Conservation (phyloP, 768 basidiomycete species). For the Cyathus striatus region DNA sequence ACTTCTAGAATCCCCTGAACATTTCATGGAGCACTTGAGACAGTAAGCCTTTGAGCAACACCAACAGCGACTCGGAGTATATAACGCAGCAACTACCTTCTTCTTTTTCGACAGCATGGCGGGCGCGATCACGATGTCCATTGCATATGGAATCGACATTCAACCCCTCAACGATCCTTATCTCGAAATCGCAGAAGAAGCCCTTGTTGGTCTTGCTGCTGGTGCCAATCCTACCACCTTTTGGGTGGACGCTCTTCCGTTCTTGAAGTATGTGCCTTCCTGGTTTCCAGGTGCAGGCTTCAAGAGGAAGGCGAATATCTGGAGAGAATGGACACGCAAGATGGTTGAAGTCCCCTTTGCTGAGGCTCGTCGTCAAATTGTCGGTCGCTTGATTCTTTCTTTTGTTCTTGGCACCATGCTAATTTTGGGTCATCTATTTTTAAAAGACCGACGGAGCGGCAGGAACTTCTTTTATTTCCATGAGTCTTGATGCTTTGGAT, state of each 20-base stretch:
- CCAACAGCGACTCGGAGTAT: background rate
- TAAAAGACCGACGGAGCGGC: slow-evolving; percentile 12
- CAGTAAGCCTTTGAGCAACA: background rate
- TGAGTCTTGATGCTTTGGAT: slow-evolving; percentile 10
- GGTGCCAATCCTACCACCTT: slow-evolving; percentile 38
- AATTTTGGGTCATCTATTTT: background rate
- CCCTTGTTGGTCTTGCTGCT: slow-evolving; percentile 35
- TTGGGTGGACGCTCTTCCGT: slow-evolving; percentile 39
- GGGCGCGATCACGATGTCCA: slow-evolving; percentile 2
- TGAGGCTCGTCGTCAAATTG: background rate
- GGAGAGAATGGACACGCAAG: slow-evolving; percentile 3
- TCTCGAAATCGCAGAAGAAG: slow-evolving; percentile 37
- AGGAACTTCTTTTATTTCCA: slow-evolving; percentile 10
- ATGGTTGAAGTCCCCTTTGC: slow-evolving; percentile 3
- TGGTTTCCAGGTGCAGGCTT: slow-evolving; percentile 7
- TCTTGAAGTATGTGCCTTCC: slow-evolving; percentile 10
- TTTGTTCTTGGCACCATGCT: background rate
- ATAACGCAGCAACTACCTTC: background rate
- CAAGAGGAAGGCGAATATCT: slow-evolving; percentile 7
- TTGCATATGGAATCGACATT: slow-evolving; percentile 33
- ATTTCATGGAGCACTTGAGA: slow-evolving; percentile 3
- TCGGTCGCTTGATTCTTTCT: background rate
- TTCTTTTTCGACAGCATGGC: slow-evolving; percentile 2
- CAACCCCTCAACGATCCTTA: slow-evolving; percentile 31
- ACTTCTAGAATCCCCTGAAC: slow-evolving; percentile 2